phyloP scores from a whole-genome alignment of 257 asterid species.

The Nicotiana tomentosiformis region DNA sequence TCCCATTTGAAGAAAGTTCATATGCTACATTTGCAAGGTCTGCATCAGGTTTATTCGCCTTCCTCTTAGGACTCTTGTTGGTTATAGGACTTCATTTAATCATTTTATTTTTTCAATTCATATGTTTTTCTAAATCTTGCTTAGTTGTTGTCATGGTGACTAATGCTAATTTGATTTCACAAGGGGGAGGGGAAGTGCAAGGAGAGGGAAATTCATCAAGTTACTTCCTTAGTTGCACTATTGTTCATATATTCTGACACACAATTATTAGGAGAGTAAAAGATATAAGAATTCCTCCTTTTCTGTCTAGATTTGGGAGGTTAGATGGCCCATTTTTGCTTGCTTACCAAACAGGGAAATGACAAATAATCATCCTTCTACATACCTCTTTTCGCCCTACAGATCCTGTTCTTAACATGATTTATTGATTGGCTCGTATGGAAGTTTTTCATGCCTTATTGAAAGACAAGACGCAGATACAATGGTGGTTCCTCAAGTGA shows the following conservation, averaged over 20 bases:
- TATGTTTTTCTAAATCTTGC: background rate
- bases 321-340: background rate
- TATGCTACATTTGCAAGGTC: conserved; percentile 94
- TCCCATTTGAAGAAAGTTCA: conserved; percentile 97
- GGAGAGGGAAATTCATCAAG: background rate
- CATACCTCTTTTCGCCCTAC: background rate
- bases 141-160: background rate
- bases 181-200: background rate
- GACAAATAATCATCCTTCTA: background rate
- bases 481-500: background rate
- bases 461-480: background rate
- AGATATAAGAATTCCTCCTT: background rate
- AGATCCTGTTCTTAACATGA: background rate
- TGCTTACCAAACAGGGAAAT: background rate
- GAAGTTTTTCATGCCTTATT: background rate
- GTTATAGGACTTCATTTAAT: background rate
- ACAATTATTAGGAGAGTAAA: background rate
- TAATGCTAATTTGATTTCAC: background rate
- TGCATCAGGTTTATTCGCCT: conserved; percentile 79
- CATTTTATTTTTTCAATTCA: background rate
- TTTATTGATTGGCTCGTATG: background rate
- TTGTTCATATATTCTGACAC: background rate
- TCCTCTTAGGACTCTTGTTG: conserved; percentile 20
- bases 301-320: background rate
- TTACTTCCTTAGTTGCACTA: background rate